A percentile compares a stretch with the other conserved stretches of the same genome.
These are phyloP conservation scores for Aspergillus cejpii DNA, from an alignment of 2,329 filamentous ascomycete species.

Conservation along the genomic window DNA sequence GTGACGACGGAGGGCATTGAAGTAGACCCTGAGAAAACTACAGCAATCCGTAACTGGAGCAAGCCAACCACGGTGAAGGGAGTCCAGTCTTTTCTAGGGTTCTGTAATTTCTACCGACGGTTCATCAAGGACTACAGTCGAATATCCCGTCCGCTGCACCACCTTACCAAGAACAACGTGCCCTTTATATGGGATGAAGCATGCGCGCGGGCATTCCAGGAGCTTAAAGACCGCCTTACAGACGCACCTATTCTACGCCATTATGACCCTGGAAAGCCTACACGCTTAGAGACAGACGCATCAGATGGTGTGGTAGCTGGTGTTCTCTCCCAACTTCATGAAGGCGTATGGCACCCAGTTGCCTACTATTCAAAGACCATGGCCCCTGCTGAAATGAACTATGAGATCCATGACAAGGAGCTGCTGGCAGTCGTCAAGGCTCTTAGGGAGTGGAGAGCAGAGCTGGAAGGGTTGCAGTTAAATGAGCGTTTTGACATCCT, in stretches of 20 bases:
- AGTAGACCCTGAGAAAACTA: slow-evolving; percentile 23
- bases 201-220: slow-evolving; percentile 14
- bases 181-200: slow-evolving; percentile 2
- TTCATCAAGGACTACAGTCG: slow-evolving; percentile 14
- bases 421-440: slow-evolving; percentile 25
- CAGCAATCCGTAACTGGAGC: slow-evolving; percentile 12
- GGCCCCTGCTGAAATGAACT: slow-evolving; percentile 9
- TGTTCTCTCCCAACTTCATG: slow-evolving; percentile 12
- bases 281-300: no score
- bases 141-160: no score
- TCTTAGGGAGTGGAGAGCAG: slow-evolving; percentile 19
- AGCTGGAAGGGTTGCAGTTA: slow-evolving; percentile 15
- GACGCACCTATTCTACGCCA: not conserved
- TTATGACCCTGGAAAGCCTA: slow-evolving; percentile 11
- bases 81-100: slow-evolving; percentile 28
- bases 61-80: not conserved
- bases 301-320: slow-evolving; percentile 13
- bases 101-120: slow-evolving; percentile 30
- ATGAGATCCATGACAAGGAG: slow-evolving; percentile 24
- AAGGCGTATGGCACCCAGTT: slow-evolving; percentile 17
- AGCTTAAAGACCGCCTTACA: not conserved
- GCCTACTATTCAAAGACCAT: slow-evolving; percentile 22
- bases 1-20: slow-evolving; percentile 20
- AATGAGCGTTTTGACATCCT: slow-evolving; percentile 13
- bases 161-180: slow-evolving; percentile 12